Percentiles rank a stretch among this genome's conserved stretches.
These are phyloP conservation scores for Blastobotrys indianensis DNA, from an alignment of 1,139 yeast species.

Conservation along the genomic window DNA sequence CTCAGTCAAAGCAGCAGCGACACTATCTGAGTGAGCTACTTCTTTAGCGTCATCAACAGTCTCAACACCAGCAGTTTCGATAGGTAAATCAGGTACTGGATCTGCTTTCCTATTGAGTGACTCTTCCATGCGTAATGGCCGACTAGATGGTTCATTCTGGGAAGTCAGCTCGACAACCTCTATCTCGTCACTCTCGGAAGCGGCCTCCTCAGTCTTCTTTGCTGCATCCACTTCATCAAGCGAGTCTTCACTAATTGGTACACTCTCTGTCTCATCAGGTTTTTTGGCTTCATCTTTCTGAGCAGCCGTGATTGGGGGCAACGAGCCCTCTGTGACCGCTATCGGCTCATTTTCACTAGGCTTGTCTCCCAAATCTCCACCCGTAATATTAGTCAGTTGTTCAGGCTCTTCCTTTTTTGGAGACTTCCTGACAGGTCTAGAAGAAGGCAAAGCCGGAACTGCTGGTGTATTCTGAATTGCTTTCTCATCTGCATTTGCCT, in stretches of 20 bases:
- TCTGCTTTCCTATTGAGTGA: background rate
- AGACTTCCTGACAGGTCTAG: background rate
- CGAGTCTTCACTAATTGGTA: too few species aligned
- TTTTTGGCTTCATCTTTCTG: slow-evolving; percentile 5
- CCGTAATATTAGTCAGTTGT: too few species aligned
- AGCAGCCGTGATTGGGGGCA: slow-evolving; percentile 9
- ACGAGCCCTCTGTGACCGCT: slow-evolving; percentile 11
- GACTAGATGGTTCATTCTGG: too few species aligned
- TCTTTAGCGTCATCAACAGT: slow-evolving; percentile 1
- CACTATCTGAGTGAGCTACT: slow-evolving; percentile 1
- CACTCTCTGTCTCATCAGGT: slow-evolving; percentile 4
- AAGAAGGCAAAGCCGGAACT: too few species aligned
- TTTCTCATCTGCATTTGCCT: too few species aligned
- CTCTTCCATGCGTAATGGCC: background rate
- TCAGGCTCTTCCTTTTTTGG: too few species aligned
- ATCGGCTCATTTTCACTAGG: too few species aligned
- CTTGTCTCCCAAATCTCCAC: too few species aligned
- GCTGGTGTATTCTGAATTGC: too few species aligned
- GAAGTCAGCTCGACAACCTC: background rate
- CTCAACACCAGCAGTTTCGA: slow-evolving; percentile 3
- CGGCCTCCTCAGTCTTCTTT: background rate
- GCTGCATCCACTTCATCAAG: too few species aligned
- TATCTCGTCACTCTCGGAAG: background rate
- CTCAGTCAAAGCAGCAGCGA: slow-evolving; percentile 3
- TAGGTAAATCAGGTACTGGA: background rate